These are phyloP conservation scores for Gracilaria gracilis DNA, from an alignment of 23 red algal genomes.

Conservation along the genomic window DNA sequence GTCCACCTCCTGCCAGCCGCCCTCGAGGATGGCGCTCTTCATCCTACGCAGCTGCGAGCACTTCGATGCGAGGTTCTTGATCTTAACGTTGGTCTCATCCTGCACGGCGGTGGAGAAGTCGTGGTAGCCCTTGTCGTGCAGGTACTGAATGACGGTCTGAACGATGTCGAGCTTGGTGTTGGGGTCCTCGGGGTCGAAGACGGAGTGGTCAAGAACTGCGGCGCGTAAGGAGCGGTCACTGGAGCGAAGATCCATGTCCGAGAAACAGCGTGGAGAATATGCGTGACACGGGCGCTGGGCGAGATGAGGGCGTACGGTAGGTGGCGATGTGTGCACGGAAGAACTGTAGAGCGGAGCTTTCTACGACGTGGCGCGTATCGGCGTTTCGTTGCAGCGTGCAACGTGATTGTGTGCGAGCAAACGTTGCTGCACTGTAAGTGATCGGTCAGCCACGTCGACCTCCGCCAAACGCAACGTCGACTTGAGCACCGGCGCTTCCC, in stretches of 20 bases:
- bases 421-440: too few species aligned
- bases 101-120: slow-evolving; percentile 71
- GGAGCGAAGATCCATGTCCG: slow-evolving; percentile 2
- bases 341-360: too few species aligned
- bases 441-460: neutral
- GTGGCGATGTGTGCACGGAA: neutral
- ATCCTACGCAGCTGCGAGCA: slow-evolving; percentile 85
- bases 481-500: too few species aligned
- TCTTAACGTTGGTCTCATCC: slow-evolving; percentile 90
- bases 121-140: slow-evolving; percentile 92
- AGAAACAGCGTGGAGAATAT: too few species aligned
- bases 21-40: slow-evolving; percentile 87
- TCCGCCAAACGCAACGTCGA: too few species aligned
- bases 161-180: slow-evolving; percentile 91
- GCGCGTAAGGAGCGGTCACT: slow-evolving; percentile 41
- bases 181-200: slow-evolving; percentile 81
- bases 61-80: slow-evolving; percentile 53
- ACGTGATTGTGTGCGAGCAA: neutral
- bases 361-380: too few species aligned
- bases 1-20: slow-evolving; percentile 97
- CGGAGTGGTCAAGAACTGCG: slow-evolving; percentile 64
- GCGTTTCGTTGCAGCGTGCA: neutral
- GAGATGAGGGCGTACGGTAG: neutral
- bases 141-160: slow-evolving; percentile 91
- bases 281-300: too few species aligned